These are phyloP conservation scores for Apiospora hydei DNA, from an alignment of 2,329 filamentous ascomycete genomes.

Conservation along the genomic window DNA sequence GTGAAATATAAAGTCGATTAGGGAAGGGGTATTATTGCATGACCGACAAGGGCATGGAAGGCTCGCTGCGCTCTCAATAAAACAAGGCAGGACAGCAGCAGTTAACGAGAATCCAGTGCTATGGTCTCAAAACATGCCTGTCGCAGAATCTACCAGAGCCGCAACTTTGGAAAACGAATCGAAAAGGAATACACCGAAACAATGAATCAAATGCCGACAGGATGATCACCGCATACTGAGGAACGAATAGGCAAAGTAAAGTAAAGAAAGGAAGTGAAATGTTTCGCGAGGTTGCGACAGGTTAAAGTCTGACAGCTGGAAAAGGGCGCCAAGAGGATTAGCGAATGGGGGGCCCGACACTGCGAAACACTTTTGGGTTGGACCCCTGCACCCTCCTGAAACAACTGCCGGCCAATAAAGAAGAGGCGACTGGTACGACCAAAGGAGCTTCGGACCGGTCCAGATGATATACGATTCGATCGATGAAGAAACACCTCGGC, in stretches of 20 bases:
- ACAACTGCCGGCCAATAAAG: constrained; percentile 3
- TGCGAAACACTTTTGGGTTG: constrained; percentile 9
- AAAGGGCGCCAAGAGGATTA: constrained; percentile 3
- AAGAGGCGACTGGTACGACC: background rate
- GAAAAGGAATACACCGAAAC: background rate
- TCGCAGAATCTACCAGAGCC: constrained; percentile 8
- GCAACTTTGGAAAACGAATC: background rate
- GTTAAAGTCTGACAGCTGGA: constrained; percentile 5
- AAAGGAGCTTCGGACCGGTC: background rate
- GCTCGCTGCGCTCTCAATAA: background rate
- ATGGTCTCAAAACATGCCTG: background rate
- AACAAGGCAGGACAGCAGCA: background rate
- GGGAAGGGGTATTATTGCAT: constrained; percentile 3
- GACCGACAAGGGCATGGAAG: constrained; percentile 2
- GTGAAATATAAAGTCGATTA: constrained; percentile 6
- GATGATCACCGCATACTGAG: background rate
- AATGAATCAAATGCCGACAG: background rate
- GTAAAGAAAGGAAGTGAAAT: background rate
- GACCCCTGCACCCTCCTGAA: constrained; percentile 17
- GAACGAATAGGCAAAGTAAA: background rate
- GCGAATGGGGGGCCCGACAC: constrained; percentile 4
- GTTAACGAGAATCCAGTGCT: background rate
- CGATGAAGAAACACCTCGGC: background rate
- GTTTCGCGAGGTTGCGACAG: constrained; percentile 14
- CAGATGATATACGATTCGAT: background rate